Conservation (phyloP, 208 protist species). For the Tritrichomonas foetus region DNA sequence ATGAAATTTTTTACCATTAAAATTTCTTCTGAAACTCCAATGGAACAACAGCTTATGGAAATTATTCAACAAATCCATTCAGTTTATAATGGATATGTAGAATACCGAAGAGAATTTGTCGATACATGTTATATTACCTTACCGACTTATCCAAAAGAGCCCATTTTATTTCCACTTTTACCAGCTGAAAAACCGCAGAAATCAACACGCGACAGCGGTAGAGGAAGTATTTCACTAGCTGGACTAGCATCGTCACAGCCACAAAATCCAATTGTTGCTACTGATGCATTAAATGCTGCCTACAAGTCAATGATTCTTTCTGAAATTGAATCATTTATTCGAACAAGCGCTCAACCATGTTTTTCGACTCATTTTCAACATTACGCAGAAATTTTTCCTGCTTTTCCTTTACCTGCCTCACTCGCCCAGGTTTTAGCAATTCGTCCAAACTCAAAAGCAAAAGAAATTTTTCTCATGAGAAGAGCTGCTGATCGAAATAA, state of each 20-base stretch:
- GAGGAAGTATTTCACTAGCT: not conserved
- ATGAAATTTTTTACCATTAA: not conserved
- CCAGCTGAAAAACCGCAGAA: not conserved
- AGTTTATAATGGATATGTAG: not conserved
- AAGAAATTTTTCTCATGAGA: not conserved
- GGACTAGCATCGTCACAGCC: not conserved
- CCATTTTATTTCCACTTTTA: not conserved
- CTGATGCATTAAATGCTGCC: not conserved
- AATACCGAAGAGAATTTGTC: not conserved
- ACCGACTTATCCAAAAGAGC: not conserved
- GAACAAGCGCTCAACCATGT: not conserved
- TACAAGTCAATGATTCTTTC: not conserved
- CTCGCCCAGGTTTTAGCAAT: not conserved
- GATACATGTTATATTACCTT: not conserved
- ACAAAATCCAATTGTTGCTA: not conserved
- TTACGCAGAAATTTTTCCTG: not conserved
- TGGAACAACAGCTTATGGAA: too few species aligned
- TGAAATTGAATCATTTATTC: not conserved
- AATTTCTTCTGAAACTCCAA: not conserved
- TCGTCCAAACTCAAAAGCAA: not conserved
- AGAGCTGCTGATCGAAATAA: not conserved
- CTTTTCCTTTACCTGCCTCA: not conserved
- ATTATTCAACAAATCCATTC: too few species aligned
- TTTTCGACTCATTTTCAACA: conserved; percentile 12
- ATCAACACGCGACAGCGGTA: not conserved